Evolutionary conservation across 2,329 filamentous ascomycete genomes (phyloP).

Genomic region (Nemania bipapillata): DNA sequence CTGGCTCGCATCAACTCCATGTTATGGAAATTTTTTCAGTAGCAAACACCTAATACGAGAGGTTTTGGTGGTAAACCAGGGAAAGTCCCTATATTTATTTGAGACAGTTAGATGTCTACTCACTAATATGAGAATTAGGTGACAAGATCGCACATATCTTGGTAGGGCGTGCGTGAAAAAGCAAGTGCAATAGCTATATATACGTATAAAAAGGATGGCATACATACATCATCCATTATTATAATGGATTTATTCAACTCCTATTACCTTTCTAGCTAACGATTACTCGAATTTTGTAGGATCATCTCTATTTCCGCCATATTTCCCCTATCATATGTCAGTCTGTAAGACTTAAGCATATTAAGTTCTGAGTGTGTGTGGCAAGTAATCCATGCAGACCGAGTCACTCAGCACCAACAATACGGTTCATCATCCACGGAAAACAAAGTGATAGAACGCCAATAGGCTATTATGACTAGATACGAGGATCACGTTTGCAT

Average conservation of each 20-base stretch:
- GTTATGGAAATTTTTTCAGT: neutral
- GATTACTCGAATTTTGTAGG: neutral
- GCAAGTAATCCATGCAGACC: neutral
- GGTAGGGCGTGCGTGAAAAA: neutral
- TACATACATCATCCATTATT: neutral
- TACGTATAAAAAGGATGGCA: neutral
- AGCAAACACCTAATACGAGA: neutral
- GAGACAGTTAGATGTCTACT: neutral
- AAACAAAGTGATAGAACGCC: neutral
- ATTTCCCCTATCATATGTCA: neutral
- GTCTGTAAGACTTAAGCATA: too few species aligned
- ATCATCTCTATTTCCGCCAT: neutral
- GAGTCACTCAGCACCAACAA: neutral
- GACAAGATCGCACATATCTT: neutral
- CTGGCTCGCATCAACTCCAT: neutral
- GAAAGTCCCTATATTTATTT: neutral
- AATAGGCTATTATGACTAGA: neutral
- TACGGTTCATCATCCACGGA: neutral
- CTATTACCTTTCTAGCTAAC: neutral
- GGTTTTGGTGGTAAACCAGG: neutral
- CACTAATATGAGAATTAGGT: neutral
- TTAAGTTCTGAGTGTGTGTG: neutral
- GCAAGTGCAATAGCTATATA: neutral
- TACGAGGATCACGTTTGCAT: neutral
- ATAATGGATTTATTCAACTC: neutral